Evolutionary conservation across 2,329 filamentous ascomycete species (phyloP).

Genomic region (Ascochyta pisi): DNA sequence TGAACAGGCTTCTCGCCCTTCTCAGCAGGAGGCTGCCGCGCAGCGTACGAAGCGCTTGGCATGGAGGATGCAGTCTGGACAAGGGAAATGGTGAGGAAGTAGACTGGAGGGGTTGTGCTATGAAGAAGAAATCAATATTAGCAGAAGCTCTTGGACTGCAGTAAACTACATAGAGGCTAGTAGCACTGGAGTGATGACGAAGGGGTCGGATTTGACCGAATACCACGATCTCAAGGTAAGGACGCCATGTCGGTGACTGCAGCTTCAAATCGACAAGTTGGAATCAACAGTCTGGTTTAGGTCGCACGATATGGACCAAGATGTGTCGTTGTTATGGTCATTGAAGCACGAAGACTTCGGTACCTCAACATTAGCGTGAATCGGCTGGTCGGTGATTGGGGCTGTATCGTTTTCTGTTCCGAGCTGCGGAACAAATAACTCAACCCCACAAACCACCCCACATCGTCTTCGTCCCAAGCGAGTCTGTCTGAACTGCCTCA

Average conservation of each 20-base stretch:
- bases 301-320: constrained; percentile 4
- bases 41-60: constrained; percentile 29
- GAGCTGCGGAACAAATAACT: background rate
- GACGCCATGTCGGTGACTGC: background rate
- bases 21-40: constrained; percentile 38
- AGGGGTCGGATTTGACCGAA: background rate
- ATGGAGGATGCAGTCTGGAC: constrained; percentile 18
- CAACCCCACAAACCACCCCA: constrained; percentile 18
- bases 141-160: constrained; percentile 8
- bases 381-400: constrained; percentile 2
- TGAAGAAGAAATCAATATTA: background rate
- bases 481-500: constrained; percentile 4
- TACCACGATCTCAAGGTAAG: background rate
- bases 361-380: constrained; percentile 6
- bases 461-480: constrained; percentile 4
- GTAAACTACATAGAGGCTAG: constrained; percentile 21
- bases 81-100: no score
- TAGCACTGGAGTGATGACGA: constrained; percentile 10
- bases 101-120: background rate
- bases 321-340: background rate
- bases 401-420: constrained; percentile 1
- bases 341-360: background rate
- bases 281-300: background rate
- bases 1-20: constrained; percentile 42
- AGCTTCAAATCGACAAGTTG: background rate